Evolutionary conservation across 805 yeast species (phyloP), one percentile per base, ranked within the genome.

Genomic region (Saccharomycopsis amapae): DNA sequence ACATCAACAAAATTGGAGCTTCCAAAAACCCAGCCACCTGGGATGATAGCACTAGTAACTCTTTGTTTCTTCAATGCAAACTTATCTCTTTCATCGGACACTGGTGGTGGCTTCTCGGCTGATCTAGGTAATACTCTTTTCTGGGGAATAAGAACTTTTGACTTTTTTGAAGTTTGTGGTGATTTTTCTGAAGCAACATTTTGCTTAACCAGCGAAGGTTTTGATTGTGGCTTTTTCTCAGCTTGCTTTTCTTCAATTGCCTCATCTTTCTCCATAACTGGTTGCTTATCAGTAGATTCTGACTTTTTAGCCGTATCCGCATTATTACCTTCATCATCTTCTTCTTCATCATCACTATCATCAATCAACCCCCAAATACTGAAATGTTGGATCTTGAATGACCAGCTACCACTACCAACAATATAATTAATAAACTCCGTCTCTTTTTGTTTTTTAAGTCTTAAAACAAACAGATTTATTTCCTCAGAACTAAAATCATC

Each of bases 291-390:
- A 24, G n/a, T 18, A 20, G 40, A 20, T 6, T 23, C 42, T 5
- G 7, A 15, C 24, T 2, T 37, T 13, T 30, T 13, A 10, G 17
- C 12, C 13, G 25, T 33, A 19, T n/a, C 35, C 33, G n/a, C n/a
- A n/a, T n/a, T n/a, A n/a, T n/a, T n/a, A n/a, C n/a, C n/a, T n/a
- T 43, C 42, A 34, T 70, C 62, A 22, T 71, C 73, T 9, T 67
- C 70, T 52, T 78, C 87, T 32, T 73, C 75, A 12, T 68, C 79
- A 34, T 72, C 78, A 19, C 72, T 78, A 22, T 81, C 86, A 53
- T 79, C 84, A 15, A 81, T 72, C 32, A 93, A 64, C 5, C 97
- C 97, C 96, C 97, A 93, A 4, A 85, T 76, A 66, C 96, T 87
- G 58, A 93, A 93, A 66, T 93, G 98, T 54, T 83, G 79, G 6